Evolutionary conservation across 139 green algal species (phyloP), one percentile per base, ranked within the genome.

Genomic region (Chlorella sp.): DNA sequence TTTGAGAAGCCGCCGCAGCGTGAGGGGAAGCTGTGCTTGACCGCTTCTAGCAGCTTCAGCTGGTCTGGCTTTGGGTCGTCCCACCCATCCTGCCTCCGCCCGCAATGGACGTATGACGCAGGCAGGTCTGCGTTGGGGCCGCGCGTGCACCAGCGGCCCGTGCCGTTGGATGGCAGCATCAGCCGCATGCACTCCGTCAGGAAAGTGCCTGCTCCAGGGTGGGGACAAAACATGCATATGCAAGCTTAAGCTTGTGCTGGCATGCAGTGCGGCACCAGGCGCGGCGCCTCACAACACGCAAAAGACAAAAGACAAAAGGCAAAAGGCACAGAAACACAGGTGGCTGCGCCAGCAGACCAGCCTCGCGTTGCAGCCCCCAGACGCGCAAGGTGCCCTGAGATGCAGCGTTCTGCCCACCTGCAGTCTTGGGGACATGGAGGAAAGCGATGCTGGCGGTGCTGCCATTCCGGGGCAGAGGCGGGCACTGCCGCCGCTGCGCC

Each of bases 351-450:
- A n/a, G 66, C 66, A 73, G 26, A 14, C 66, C 22, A 30, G 26
- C 24, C 66, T 30, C 19, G 22, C 66, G 19, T 7, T 14, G 11
- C 5, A 30, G 48, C 48, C 9, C 48, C 19, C 19, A 15, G 26
- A 15, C 26, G 19, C 5, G 22, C 24, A 73, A 30, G 24, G 66
- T 30, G n/a, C n/a, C n/a, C n/a, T n/a, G n/a, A n/a, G n/a, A n/a
- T n/a, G 66, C 66, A 9, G 7, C 11, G 5, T 30, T 30, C 66
- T n/a, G 5, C 22, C 26, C 5, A 73, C 66, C 66, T 73, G 24
- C 66, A 30, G 66, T 73, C 66, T 73, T 73, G 92, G 81, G 81
- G 42, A 40, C 81, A 22, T 61, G 42, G 48, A 86, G 26, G 81
- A 26, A 75, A 36, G 81, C n/a, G 24, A 76, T 57, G 77, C 37